Evolutionary conservation across 441 rosid genomes (phyloP).

Genomic region (Populus hybrid): DNA sequence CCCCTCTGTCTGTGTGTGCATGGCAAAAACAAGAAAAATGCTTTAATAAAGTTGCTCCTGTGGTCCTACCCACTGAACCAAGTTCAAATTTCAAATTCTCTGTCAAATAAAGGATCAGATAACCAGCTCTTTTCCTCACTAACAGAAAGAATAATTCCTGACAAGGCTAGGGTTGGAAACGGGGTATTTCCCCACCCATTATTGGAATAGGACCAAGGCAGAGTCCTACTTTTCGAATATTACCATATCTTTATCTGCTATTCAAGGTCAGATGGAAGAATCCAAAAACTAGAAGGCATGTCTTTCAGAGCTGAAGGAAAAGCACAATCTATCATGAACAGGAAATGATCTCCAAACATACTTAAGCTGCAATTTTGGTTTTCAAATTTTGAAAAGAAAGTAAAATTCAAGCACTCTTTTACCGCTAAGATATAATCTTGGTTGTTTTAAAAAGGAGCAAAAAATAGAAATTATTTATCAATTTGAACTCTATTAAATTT

Average conservation of each 20-base stretch:
- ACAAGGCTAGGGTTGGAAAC: neutral
- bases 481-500: neutral
- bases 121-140: neutral
- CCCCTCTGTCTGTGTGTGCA: neutral
- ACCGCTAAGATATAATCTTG: neutral
- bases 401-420: neutral
- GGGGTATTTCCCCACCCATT: neutral
- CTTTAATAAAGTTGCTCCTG: neutral
- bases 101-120: too few relatives aligned
- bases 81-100: neutral
- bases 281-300: neutral
- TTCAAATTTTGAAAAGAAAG: too few relatives aligned
- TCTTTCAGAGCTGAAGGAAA: neutral
- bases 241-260: neutral
- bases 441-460: neutral
- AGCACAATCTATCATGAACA: neutral
- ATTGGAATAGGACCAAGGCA: neutral
- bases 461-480: neutral
- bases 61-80: neutral
- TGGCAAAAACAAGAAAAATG: neutral
- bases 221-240: neutral
- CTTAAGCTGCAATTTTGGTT: neutral
- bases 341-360: neutral
- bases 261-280: neutral
- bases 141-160: neutral